phyloP scores from a whole-genome alignment of 2,329 filamentous ascomycete species.

The Ophiostoma sp. region DNA sequence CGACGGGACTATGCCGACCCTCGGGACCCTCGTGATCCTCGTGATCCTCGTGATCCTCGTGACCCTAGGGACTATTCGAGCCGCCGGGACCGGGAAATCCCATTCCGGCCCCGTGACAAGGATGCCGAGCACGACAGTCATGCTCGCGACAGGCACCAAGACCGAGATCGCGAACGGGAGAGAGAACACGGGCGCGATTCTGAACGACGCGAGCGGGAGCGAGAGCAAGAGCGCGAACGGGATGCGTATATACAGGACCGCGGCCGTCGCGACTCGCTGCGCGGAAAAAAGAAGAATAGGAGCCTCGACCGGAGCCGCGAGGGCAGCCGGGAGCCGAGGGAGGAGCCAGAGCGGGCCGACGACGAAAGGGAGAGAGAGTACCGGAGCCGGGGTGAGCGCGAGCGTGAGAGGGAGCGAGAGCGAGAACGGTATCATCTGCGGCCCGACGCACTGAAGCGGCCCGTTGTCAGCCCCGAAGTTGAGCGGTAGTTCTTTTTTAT shows the following conservation, averaged over 20 bases:
- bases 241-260: slow-evolving; percentile 21
- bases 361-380: slow-evolving; percentile 25
- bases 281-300: slow-evolving; percentile 32
- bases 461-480: slow-evolving; percentile 48
- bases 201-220: slow-evolving; percentile 14
- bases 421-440: slow-evolving; percentile 37
- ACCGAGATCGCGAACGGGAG: slow-evolving; percentile 35
- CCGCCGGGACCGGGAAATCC: neutral
- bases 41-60: slow-evolving; percentile 24
- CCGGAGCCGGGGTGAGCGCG: slow-evolving; percentile 25
- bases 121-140: slow-evolving; percentile 20
- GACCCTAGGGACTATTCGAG: neutral
- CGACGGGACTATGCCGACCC: slow-evolving; percentile 24
- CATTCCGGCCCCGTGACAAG: slow-evolving; percentile 10
- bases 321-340: slow-evolving; percentile 29
- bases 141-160: slow-evolving; percentile 34
- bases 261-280: slow-evolving; percentile 33
- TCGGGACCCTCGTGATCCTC: slow-evolving; percentile 28
- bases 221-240: slow-evolving; percentile 30
- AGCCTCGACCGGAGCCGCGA: slow-evolving; percentile 27
- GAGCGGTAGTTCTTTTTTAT: slow-evolving; percentile 30
- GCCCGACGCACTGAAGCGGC: slow-evolving; percentile 41
- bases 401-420: slow-evolving; percentile 29
- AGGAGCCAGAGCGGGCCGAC: slow-evolving; percentile 25
- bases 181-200: slow-evolving; percentile 24